phyloP scores from a whole-genome alignment of 345 rosid species.

The Moricandia moricandioides region DNA sequence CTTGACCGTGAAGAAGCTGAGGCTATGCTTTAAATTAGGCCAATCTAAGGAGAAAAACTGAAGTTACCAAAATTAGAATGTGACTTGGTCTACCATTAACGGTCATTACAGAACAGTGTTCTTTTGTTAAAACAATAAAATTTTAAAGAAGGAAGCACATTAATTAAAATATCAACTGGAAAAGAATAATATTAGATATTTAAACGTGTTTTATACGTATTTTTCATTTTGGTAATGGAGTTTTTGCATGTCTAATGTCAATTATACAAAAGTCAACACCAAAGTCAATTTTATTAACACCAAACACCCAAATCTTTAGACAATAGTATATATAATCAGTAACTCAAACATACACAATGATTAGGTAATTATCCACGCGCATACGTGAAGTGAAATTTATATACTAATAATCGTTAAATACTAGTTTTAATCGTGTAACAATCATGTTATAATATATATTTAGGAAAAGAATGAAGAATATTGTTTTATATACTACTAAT shows the following conservation, averaged over 20 bases:
- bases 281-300: background rate
- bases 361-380: too few relatives aligned
- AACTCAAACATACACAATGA: background rate
- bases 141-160: too few relatives aligned
- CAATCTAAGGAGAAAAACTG: slow-evolving; percentile 1
- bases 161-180: too few relatives aligned
- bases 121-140: too few relatives aligned
- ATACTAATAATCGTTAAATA: too few relatives aligned
- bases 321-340: background rate
- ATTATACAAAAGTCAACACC: slow-evolving; percentile 18
- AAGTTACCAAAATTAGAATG: slow-evolving; percentile 31
- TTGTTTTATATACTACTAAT: too few relatives aligned
- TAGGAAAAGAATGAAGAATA: too few relatives aligned
- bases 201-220: background rate
- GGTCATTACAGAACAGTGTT: background rate
- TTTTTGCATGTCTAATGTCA: slow-evolving; percentile 31
- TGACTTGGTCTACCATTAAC: slow-evolving; percentile 22
- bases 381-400: too few relatives aligned
- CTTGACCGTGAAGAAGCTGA: slow-evolving; percentile 16
- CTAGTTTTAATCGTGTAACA: too few relatives aligned
- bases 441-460: too few relatives aligned
- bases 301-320: background rate
- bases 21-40: slow-evolving; percentile 36
- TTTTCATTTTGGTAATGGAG: slow-evolving; percentile 15
- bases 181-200: background rate